phyloP scores from a whole-genome alignment of 2,329 filamentous ascomycete genomes.

The Alternaria sp. region DNA sequence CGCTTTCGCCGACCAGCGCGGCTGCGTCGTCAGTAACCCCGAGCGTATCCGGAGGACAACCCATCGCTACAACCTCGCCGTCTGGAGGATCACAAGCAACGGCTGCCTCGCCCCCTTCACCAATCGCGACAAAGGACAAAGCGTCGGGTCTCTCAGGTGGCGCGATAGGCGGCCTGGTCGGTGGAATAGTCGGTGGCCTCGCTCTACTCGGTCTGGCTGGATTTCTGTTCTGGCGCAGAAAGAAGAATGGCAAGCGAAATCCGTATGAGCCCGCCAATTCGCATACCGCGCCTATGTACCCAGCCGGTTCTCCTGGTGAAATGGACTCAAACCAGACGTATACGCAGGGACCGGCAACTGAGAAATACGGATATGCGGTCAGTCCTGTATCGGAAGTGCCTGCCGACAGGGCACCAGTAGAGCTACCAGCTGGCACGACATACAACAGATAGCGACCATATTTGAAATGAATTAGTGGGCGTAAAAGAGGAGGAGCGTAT shows the following conservation, averaged over 20 bases:
- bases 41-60: not conserved
- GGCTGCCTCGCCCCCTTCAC: not conserved
- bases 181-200: slow-evolving; percentile 25
- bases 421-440: not conserved
- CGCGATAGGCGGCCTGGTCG: slow-evolving; percentile 29
- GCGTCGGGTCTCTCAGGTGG: slow-evolving; percentile 12
- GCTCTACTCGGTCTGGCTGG: slow-evolving; percentile 20
- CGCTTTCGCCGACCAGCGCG: not conserved
- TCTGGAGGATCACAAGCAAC: not conserved
- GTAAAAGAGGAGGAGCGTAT: too few species aligned
- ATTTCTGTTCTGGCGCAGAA: slow-evolving; percentile 17
- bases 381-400: not conserved
- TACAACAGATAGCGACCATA: not conserved
- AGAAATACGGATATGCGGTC: slow-evolving; percentile 2
- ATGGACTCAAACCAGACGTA: not conserved
- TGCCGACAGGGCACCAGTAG: not conserved
- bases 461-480: too few species aligned
- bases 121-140: not conserved
- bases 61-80: not conserved
- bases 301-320: not conserved
- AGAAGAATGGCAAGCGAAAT: not conserved
- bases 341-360: not conserved
- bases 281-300: not conserved
- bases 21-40: not conserved
- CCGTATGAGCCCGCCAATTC: not conserved